Evolutionary conservation across 2,329 filamentous ascomycete genomes (phyloP), one percentile per base, ranked within the genome.

Genomic region (Apiospora rasikravindrae): DNA sequence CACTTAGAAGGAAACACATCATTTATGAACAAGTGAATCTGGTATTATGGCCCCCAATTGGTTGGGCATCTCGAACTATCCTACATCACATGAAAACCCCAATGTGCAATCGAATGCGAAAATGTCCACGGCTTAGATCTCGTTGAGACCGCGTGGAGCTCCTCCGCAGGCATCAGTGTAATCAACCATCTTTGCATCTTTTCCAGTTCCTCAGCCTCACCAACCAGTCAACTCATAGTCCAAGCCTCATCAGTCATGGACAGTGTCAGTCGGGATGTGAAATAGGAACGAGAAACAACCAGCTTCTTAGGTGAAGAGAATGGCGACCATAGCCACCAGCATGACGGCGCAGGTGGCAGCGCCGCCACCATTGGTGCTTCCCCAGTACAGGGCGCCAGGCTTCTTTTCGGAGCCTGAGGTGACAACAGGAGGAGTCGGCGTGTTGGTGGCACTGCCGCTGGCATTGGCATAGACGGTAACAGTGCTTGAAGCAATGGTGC

Each of bases 311-410:
- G 26, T 40, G 29, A 57, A 37, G 14, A 57, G 45, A 26, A 69
- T 14, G 37, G 33, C 24, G 14, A 42, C 45, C 10, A 57, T 14
- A 4, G 72, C 68, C 14, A 71, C 70, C 24, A 73, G 22, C 72
- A 73, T 73, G n/a, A 71, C 45, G 57, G 45, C 67, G 70, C 72
- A 73, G 26, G 26, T 69, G 67, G 44, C 33, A 44, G 53, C 24
- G 47, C 68, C 42, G 57, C 67, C 67, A 24, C 70, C 70, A 42
- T 70, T 73, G 45, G n/a, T 51, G 42, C 47, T 37, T 24, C 72
- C 72, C 72, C 72, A 73, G 53, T 51, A 67, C 53, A 57, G 19
- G 57, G 45, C 68, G 53, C 11, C 69, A 49, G 71, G 71, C 51
- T 73, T 73, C 71, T 72, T 73, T 69, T 64, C 57, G 44, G 67